Evolutionary conservation across 305 asterid species (phyloP).

Genomic region (Euphrasia arctica): DNA sequence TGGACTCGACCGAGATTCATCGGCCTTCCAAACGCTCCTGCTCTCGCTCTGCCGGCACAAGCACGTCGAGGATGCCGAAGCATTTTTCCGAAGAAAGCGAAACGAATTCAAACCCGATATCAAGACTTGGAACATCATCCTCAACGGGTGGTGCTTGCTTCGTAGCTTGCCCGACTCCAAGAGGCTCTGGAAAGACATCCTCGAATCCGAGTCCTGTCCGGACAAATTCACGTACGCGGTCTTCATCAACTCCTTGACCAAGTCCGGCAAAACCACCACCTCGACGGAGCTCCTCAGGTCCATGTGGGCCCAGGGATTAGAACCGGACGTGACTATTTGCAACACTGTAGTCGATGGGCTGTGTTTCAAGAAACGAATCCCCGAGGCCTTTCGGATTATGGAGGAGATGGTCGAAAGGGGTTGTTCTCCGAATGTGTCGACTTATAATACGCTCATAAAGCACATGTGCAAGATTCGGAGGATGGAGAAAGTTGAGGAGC

Average conservation of each 20-base stretch:
- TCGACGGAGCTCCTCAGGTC: conserved; percentile 52
- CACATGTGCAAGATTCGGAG: conserved; percentile 63
- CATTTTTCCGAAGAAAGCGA: conserved; percentile 44
- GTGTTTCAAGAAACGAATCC: conserved; percentile 83
- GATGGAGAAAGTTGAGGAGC: conserved; percentile 57
- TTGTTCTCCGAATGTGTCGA: conserved; percentile 47
- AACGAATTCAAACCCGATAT: conserved; percentile 46
- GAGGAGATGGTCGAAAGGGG: conserved; percentile 47
- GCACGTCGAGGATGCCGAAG: conserved; percentile 76
- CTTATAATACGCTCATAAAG: conserved; percentile 65
- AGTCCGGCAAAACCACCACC: conserved; percentile 58
- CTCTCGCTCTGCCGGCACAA: conserved; percentile 66
- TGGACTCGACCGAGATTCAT: conserved; percentile 47
- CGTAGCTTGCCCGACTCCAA: conserved; percentile 72
- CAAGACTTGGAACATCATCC: conserved; percentile 72
- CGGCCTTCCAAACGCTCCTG: conserved; percentile 65
- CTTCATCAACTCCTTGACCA: conserved; percentile 59
- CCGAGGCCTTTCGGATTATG: conserved; percentile 64
- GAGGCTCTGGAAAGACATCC: conserved; percentile 76
- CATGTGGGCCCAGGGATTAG: conserved; percentile 68
- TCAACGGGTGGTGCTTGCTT: conserved; percentile 79
- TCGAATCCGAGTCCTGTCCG: conserved; percentile 46
- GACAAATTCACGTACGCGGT: conserved; percentile 61
- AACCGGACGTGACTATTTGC: conserved; percentile 63
- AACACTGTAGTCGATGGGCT: conserved; percentile 70